Base-by-base conservation (phyloP, 73 alveolate genomes). In the Diophrys sp. region DNA sequence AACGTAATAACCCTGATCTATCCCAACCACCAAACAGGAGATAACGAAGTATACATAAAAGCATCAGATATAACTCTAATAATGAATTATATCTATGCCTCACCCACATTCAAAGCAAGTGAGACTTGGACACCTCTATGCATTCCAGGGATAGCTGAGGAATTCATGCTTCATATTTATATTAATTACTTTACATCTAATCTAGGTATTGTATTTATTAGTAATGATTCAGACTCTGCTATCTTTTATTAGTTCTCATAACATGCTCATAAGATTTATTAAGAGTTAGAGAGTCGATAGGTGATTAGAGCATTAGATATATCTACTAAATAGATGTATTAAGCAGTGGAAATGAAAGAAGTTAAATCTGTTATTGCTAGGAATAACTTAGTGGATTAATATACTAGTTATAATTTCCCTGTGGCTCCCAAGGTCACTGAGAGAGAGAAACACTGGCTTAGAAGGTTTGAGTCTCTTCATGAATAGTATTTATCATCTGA, bases 121-220 rank as follows among this genome's bases (percentile, higher is more conserved):
- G 87, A 84, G 69, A 84, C 87, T 14, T 84, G 92, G 92, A 84
- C 92, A n/a, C 92, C 92, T 18, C 77, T 84, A 8, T 84, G 92
- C 29, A 54, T 84, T 1, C 92, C 92, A 11, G 91, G 91, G 28
- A 70, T 84, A 18, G 54, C 83, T 27, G 92, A 84, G 34, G 92
- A 84, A 31, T 74, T 75, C 31, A 33, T 84, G 14, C 80, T 84
- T 23, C 76, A 84, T 77, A 78, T 84, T 30, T 84, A 84, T 68
- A 62, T 77, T 25, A 32, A 78, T 28, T 84, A 53, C 54, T 29
- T 31, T 11, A 73, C 74, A n/a, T 54, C 83, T 0, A 82, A 84
- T 56, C 62, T 74, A 14, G 92, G 92, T 1, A 74, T 84, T 18
- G 75, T 84, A 44, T 75, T 73, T 29, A 44, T 84, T 29, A n/a